phyloP scores from a whole-genome alignment of 73 alveolate genomes.

The Paramecium pentaurelia region DNA sequence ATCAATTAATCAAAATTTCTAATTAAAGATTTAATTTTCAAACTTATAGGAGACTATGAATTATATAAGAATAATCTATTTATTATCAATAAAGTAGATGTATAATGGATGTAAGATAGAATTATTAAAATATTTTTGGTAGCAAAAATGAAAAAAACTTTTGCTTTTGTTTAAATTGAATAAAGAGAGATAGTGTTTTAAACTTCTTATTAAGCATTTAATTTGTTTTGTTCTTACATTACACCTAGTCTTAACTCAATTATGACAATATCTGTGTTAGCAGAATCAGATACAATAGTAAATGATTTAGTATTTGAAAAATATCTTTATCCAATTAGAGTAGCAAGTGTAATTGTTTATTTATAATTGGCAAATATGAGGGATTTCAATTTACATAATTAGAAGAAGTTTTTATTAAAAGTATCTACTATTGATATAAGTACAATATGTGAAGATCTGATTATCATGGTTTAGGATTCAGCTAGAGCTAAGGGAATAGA shows the following conservation, averaged over 20 bases:
- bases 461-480: background rate
- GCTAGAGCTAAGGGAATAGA: conserved; percentile 26
- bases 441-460: background rate
- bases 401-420: background rate
- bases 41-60: background rate
- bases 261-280: background rate
- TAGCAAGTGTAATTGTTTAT: background rate
- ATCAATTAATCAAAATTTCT: background rate
- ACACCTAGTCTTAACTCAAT: background rate
- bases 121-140: background rate
- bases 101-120: background rate
- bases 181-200: background rate
- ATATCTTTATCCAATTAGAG: conserved; percentile 12
- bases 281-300: background rate
- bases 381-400: conserved; percentile 8
- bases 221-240: background rate
- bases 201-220: background rate
- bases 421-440: background rate
- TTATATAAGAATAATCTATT: background rate
- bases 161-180: background rate
- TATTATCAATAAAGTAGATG: conserved; percentile 9
- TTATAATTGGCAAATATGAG: conserved; percentile 32
- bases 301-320: background rate
- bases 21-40: background rate
- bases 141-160: background rate